A percentile compares a stretch with the other conserved stretches of the same genome.
Evolutionary conservation across 2,329 filamentous ascomycete species (phyloP).

Genomic region (Scopulariopsis brevicaulis): DNA sequence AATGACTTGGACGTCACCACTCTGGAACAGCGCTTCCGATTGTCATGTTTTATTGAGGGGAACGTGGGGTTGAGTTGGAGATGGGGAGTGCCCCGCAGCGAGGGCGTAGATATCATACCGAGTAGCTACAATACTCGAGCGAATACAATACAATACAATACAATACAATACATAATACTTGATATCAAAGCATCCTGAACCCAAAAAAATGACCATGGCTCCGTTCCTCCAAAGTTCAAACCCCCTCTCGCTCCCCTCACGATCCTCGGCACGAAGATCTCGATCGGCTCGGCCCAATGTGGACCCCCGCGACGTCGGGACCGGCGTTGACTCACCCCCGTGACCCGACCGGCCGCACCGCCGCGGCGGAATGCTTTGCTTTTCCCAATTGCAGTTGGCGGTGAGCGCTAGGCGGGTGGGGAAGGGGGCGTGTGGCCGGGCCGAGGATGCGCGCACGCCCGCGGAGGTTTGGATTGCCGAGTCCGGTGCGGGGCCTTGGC

Average conservation of each 20-base stretch:
- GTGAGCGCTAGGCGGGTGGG: not conserved
- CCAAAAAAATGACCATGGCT: no score
- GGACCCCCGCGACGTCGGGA: not conserved
- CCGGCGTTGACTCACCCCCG: not conserved
- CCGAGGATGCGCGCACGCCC: not conserved
- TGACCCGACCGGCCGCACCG: not conserved
- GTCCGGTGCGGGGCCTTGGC: not conserved
- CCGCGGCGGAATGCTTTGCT: not conserved
- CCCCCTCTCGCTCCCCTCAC: no score
- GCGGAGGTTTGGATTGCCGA: not conserved
- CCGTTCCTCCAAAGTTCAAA: no score
- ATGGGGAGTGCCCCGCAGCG: not conserved
- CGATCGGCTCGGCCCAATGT: not conserved
- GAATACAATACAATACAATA: no score
- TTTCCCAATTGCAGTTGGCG: not conserved
- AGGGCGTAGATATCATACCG: not conserved
- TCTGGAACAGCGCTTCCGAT: not conserved
- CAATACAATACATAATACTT: no score
- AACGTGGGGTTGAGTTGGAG: not conserved
- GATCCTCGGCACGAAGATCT: not conserved
- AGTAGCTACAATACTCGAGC: no score
- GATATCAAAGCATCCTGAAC: no score
- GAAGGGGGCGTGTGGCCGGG: not conserved
- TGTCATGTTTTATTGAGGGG: not conserved
- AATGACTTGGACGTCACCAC: not conserved